Evolutionary conservation across 768 basidiomycete species (phyloP).

Genomic region (Psilocybe sp.): DNA sequence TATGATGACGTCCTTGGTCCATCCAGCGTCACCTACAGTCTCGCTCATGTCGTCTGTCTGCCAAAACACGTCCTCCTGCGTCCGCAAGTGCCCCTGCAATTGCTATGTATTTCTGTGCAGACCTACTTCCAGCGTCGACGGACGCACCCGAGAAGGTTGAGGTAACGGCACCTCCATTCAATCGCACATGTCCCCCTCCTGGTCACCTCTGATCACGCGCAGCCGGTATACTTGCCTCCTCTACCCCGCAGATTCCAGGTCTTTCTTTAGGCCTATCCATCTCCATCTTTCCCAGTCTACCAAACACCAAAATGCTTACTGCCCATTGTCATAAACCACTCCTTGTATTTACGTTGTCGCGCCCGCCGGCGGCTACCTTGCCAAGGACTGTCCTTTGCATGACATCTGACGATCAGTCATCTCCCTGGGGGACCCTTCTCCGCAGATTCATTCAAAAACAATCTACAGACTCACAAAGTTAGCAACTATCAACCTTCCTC

Average conservation of each 20-base stretch:
- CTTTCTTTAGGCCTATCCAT: constrained; percentile 3
- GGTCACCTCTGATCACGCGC: constrained; percentile 13
- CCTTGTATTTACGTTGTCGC: no score
- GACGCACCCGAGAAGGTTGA: constrained; percentile 21
- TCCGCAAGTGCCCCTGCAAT: neutral
- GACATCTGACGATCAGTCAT: no score
- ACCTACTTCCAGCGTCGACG: constrained; percentile 9
- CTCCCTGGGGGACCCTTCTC: no score
- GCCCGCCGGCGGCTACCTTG: no score
- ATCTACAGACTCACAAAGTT: no score
- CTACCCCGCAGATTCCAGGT: neutral
- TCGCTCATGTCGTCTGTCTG: no score
- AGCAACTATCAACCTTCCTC: no score
- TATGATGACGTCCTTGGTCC: no score
- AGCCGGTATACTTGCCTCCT: constrained; percentile 13
- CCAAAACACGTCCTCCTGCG: neutral
- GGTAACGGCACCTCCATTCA: constrained; percentile 20
- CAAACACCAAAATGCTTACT: neutral
- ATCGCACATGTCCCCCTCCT: constrained; percentile 15
- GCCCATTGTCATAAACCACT: no score
- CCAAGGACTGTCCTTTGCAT: no score
- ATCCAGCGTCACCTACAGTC: no score
- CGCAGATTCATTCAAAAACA: no score
- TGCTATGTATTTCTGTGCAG: neutral
- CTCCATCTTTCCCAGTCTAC: neutral